Evolutionary conservation across 1,284 basidiomycete species (phyloP).

Genomic region (Moniliophthora roreri): DNA sequence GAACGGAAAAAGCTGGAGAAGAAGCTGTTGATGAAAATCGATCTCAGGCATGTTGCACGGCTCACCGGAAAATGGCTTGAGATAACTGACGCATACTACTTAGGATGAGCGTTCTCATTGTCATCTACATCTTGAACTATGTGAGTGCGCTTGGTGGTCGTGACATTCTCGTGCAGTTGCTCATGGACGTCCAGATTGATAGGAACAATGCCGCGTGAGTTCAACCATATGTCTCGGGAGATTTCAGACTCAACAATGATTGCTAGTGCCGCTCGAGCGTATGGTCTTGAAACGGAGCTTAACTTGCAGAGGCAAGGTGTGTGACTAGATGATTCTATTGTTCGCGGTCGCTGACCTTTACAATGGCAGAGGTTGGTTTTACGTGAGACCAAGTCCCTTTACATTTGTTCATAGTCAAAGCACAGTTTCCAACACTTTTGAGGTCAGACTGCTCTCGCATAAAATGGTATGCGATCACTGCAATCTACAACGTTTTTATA

Average conservation of each 20-base stretch:
- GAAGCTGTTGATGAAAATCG: constrained; percentile 23
- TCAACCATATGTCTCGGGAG: background rate
- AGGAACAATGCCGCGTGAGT: constrained; percentile 65
- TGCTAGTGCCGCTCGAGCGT: constrained; percentile 47
- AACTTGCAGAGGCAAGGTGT: constrained; percentile 48
- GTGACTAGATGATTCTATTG: too few relatives aligned
- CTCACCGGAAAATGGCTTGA: too few relatives aligned
- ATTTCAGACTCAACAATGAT: constrained; percentile 6
- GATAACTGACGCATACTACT: too few relatives aligned
- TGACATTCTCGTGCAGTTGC: background rate
- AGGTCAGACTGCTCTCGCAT: background rate
- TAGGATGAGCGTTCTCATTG: constrained; percentile 39
- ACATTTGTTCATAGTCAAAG: too few relatives aligned
- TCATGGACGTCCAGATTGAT: constrained; percentile 46
- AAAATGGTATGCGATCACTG: too few relatives aligned
- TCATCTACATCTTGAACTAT: constrained; percentile 59
- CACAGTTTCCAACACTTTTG: constrained; percentile 18
- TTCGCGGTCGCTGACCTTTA: too few relatives aligned
- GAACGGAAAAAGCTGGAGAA: constrained; percentile 20
- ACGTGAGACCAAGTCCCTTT: constrained; percentile 16
- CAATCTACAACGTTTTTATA: background rate
- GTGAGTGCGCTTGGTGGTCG: constrained; percentile 24
- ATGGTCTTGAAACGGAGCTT: constrained; percentile 66
- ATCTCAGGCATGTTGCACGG: constrained; percentile 14
- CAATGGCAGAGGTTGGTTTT: constrained; percentile 20